Base-by-base conservation (phyloP, 805 yeast genomes). In the Kuraishia hungarica region DNA sequence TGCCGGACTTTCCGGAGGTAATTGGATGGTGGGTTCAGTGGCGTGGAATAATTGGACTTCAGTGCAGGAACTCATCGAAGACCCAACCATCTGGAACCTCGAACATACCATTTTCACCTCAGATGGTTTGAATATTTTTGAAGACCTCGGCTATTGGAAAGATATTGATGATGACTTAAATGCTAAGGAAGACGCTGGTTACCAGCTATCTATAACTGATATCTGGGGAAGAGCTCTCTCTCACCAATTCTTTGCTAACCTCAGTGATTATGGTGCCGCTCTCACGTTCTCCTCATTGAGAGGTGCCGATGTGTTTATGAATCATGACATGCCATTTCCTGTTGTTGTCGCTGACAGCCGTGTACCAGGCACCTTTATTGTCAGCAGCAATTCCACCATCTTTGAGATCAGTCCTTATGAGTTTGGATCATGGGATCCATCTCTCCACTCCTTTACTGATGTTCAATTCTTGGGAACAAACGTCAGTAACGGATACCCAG, bases 381-480 rank as follows among this genome's bases (percentile, higher is more conserved):
- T 87, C 52, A 76, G 79, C 57, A 65, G 70, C 35, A 90, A 89
- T 72, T 84, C 96, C 8, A 88, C 96, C 1, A 78, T 76, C 53
- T 81, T 84, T 59, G 82, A 83, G 60, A 68, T 81, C 60, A 78
- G 77, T 52, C 92, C 96, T 15, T 84, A 73, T 62, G 88, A 86
- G 65, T 70, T 90, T 64, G 97, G 97, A 15, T 84, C 96, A 3
- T 90, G 96, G 96, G 97, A 91, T 65, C 87, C 89, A 15, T 73
- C 86, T 1, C 69, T 88, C 54, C 74, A 78, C 55, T 72, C 86
- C 2, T 90, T 91, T 68, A 75, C 84, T 13, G 84, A 86, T 57
- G 69, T 82, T 50, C 78, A 82, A 67, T 89, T 86, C 65, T 67
- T 88, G 51, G 97, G 97, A 10, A 77, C 96, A 0, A 68, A 77